phyloP scores from a whole-genome alignment of 139 green algal species.

The Coccomyxa sp. region DNA sequence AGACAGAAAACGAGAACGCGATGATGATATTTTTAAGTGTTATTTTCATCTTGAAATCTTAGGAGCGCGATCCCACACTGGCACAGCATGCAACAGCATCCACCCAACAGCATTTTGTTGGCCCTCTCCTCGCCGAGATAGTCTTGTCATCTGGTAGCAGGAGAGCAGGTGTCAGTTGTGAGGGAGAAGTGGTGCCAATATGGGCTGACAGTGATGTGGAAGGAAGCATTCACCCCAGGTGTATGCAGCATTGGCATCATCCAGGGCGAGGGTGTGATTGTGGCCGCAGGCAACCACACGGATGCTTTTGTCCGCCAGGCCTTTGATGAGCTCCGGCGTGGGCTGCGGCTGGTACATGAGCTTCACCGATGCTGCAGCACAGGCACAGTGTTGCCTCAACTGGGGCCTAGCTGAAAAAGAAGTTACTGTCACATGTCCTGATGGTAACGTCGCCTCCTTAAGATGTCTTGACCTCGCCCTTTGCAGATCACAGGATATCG shows the following conservation, averaged over 20 bases:
- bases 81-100: background rate
- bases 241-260: conserved; percentile 53
- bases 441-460: no score
- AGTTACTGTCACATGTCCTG: background rate
- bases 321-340: conserved; percentile 57
- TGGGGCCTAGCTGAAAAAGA: background rate
- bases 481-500: no score
- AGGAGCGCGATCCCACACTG: no score
- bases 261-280: conserved; percentile 72
- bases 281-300: conserved; percentile 67
- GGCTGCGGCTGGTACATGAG: conserved; percentile 86
- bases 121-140: no score
- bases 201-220: background rate
- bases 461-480: no score
- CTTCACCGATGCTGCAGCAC: conserved; percentile 67
- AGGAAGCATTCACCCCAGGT: conserved; percentile 60
- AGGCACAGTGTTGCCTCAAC: background rate
- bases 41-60: no score
- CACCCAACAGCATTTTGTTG: no score
- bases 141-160: no score
- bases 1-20: no score
- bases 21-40: no score
- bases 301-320: conserved; percentile 52
- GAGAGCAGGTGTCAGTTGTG: no score
- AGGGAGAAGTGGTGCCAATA: background rate